These are phyloP conservation scores for Salix exigua DNA, from an alignment of 345 rosid species.

Conservation along the genomic window DNA sequence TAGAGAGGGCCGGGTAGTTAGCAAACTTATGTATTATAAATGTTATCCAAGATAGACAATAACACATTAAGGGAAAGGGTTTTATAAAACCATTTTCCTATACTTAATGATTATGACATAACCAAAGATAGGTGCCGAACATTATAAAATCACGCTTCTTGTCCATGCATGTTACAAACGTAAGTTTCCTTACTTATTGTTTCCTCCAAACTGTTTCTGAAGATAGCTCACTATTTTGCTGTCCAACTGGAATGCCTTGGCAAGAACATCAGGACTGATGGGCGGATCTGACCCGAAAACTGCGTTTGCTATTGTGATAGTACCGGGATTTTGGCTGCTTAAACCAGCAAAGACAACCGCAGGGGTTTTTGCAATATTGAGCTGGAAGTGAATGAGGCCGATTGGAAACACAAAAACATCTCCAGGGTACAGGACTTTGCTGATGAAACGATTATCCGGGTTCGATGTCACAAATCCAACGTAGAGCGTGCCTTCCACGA, in stretches of 20 bases:
- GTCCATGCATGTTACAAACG: background rate
- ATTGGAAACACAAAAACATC: conserved; percentile 20
- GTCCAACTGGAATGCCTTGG: background rate
- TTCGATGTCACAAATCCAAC: conserved; percentile 14
- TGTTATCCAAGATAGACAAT: background rate
- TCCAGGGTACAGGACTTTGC: conserved; percentile 7
- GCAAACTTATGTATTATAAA: background rate
- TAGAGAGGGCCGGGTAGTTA: no score
- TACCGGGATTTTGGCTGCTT: conserved; percentile 9
- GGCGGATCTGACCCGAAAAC: background rate
- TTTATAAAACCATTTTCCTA: background rate
- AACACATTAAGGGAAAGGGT: background rate
- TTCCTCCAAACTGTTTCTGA: background rate
- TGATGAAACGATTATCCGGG: conserved; percentile 6
- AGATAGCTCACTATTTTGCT: background rate
- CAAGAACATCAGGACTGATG: background rate
- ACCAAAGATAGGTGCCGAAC: background rate
- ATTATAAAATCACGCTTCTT: background rate
- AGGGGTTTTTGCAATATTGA: conserved; percentile 2
- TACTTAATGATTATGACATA: background rate
- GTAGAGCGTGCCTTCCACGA: background rate
- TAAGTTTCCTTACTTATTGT: background rate
- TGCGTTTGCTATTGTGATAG: background rate
- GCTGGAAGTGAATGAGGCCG: conserved; percentile 11
- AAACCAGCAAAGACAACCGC: conserved; percentile 1